Evolutionary conservation across 306 rosid species (phyloP), one percentile per base, ranked within the genome.

Genomic region (Vicia villosa): DNA sequence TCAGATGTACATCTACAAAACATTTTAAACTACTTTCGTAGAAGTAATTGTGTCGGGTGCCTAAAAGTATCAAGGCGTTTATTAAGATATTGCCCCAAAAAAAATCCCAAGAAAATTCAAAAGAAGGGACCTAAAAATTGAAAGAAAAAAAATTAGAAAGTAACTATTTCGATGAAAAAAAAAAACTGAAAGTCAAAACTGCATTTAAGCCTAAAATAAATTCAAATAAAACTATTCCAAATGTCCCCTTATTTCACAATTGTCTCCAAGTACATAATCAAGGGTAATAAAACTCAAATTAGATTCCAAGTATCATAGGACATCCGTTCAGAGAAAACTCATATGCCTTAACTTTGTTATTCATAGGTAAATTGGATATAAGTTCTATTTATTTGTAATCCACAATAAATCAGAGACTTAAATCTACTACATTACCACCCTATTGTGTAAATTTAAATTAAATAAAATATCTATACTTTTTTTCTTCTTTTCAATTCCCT

Each of bases 321-420:
- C 51, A 54, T 61, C 75, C 30, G 15, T 52, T 15, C 55, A 20
- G 20, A 34, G 43, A 30, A 28, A 63, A 52, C 30, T 69, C 19
- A 15, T 9, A 47, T 62, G 20, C 24, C 51, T 46, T 36, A 50
- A 56, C 63, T 24, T 77, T 55, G 46, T 54, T 62, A 36, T 38
- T 54, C 49, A 37, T 15, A 17, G 12, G 47, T 5, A 16, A 56
- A 66, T 40, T 46, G 16, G 74, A 15, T 10, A 28, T 38, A 78
- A 65, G 59, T 47, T 26, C 65, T 47, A 66, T 67, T 40, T 51
- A 66, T 73, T 19, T 51, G 67, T 40, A 40, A 34, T 71, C 68
- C 49, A 71, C 74, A 40, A 59, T 47, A 78, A 72, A 66, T 67
- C n/a, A 32, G 2, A 65, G 67, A 59, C 60, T 59, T 58, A 60